Base-by-base conservation (phyloP, 345 rosid species). In the Aethionema arabicum region DNA sequence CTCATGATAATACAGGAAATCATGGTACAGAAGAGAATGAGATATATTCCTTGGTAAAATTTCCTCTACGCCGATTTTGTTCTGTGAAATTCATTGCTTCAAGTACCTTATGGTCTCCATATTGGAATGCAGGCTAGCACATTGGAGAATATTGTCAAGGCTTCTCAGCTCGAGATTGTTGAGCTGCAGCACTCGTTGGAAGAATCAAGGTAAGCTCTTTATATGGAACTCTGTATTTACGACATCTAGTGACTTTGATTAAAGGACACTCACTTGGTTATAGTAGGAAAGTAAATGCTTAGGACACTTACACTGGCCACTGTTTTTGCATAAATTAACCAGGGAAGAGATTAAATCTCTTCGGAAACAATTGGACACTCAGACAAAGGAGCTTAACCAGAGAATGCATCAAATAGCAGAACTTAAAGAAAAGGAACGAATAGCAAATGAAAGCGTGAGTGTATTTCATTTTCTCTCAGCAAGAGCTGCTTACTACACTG, bases 381-480 rank as follows among this genome's bases (percentile, higher is more conserved):
- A 85, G 75, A 82, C 84, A 47, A 86, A 86, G 83, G 98, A 90
- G 66, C 80, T 88, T 67, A 80, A 59, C 66, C 74, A 73, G 59
- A 81, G 83, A 80, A 83, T 83, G 83, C 82, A 3, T 41, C 83
- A 77, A 60, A 83, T 90, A 66, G 95, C 88, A 68, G 90, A 88
- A 76, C 84, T 88, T 68, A 90, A 86, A 72, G 95, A 86, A 77
- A 90, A 86, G 65, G 97, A 90, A 76, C 83, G 91, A 73, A 68
- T 81, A 59, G 97, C 99, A 12, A 90, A 85, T 81, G 99, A 95
- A 78, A 95, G 79, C 54, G 99, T 95, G 72, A 68, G 97, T 60
- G 56, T n/a, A 12, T 56, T 44, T 14, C 52, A 5, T 21, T 1
- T 21, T 21, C 2, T 46, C 41, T 43, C 63, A 5, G 46, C 53